Evolutionary conservation across 768 basidiomycete species (phyloP), one percentile per base, ranked within the genome.

Genomic region (Tricholoma hemisulphureum): DNA sequence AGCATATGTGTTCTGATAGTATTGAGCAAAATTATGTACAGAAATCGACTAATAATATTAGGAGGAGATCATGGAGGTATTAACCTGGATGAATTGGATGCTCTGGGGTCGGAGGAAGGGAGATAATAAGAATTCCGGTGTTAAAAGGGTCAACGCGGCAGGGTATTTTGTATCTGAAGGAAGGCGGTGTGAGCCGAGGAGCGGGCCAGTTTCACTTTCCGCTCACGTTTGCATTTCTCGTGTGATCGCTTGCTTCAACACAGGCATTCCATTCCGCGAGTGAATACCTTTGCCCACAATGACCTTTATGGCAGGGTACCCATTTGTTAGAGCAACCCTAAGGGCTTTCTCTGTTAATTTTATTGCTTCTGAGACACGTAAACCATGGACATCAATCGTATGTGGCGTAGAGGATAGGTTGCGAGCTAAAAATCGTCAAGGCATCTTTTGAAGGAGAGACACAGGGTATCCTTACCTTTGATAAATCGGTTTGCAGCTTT

Each of bases 261-360:
- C 91, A 1, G 92, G 87, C 9, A 83, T 77, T 49, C 86, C 82
- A 4, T 80, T 75, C 5, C 78, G 70, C 2, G 91, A 93, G 72
- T 98, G 95, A 31, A 89, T 70, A 2, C 95, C 95, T 69, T 92
- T 95, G 18, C 91, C 91, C 2, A 81, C 79, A 60, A 83, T 81
- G 3, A 83, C 76, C 8, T 68, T 69, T 32, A 83, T 64, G 5
- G 66, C 65, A 1, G 65, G 61, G 4, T 71, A 61, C 9, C 73
- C 76, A 49, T 69, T 68, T 35, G 61, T 61, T 48, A 76, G 63
- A 3, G 77, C 73, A 5, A 77, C 68, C 7, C 76, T 69, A 41
- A 83, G 70, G 1, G 78, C 75, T 24, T 71, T 63, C 62, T 82
- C 80, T 6, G 78, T 79, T 20, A 65, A 69, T 32, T 71, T 69